Evolutionary conservation across 345 rosid genomes (phyloP).

Genomic region (Eucalyptus melliodora): DNA sequence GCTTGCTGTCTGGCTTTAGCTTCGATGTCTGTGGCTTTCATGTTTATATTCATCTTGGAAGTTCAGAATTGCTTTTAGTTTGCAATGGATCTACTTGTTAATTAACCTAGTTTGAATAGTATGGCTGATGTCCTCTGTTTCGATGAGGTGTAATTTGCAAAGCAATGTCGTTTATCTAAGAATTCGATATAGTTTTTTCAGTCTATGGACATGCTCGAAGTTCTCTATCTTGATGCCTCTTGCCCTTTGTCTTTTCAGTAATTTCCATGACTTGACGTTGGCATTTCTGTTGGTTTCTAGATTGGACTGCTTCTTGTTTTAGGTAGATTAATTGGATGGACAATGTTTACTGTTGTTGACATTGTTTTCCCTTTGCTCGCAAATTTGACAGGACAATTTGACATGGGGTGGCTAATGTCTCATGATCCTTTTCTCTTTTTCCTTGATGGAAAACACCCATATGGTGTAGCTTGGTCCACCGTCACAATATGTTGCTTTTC

Average conservation of each 20-base stretch:
- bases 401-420: background rate
- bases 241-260: background rate
- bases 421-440: background rate
- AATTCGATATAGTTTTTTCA: background rate
- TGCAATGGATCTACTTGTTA: background rate
- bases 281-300: background rate
- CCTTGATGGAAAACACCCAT: background rate
- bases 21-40: background rate
- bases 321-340: background rate
- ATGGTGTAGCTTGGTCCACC: background rate
- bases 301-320: background rate
- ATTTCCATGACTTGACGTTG: background rate
- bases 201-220: background rate
- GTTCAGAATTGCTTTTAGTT: background rate
- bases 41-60: background rate
- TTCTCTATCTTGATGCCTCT: background rate
- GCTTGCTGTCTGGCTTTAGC: background rate
- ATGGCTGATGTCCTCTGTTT: fast-evolving
- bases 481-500: background rate
- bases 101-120: background rate
- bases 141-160: background rate
- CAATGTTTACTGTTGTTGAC: background rate
- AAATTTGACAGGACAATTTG: background rate
- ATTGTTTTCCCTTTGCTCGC: fast-evolving
- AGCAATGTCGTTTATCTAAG: background rate